These are phyloP conservation scores for Penicillium atrosanguineum DNA, from an alignment of 495 filamentous ascomycete genomes.

Conservation along the genomic window DNA sequence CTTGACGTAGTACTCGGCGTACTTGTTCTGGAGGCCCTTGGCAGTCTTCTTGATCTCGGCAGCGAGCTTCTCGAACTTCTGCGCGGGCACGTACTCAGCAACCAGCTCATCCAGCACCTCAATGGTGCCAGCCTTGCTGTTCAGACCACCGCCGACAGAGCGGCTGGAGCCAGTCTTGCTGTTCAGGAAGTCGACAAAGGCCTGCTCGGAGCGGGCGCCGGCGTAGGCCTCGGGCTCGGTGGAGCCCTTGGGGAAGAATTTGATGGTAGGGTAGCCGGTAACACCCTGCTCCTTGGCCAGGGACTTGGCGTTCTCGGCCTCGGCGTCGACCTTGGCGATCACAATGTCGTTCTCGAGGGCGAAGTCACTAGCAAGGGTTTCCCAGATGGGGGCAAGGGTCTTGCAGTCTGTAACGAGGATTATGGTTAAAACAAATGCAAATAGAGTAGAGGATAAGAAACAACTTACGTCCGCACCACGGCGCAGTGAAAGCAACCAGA, in stretches of 20 bases:
- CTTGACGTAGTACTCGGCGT: slow-evolving; percentile 90
- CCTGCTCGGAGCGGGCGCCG: slow-evolving; percentile 73
- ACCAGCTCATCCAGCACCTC: slow-evolving; percentile 72
- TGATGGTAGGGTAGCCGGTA: slow-evolving; percentile 90
- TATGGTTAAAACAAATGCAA: slow-evolving; percentile 19
- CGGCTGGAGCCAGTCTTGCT: slow-evolving; percentile 87
- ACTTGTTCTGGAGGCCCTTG: slow-evolving; percentile 68
- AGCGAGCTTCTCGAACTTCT: slow-evolving; percentile 55
- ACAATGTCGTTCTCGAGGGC: slow-evolving; percentile 70
- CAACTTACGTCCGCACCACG: slow-evolving; percentile 93
- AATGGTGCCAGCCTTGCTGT: slow-evolving; percentile 79
- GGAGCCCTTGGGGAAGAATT: slow-evolving; percentile 92
- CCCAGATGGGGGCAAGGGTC: slow-evolving; percentile 85
- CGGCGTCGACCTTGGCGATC: slow-evolving; percentile 92
- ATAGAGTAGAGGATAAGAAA: slow-evolving; percentile 4
- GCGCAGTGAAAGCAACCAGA: slow-evolving; percentile 92
- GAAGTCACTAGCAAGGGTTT: slow-evolving; percentile 82
- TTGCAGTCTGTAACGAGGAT: slow-evolving; percentile 77
- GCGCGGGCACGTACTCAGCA: slow-evolving; percentile 54
- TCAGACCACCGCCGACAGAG: slow-evolving; percentile 73
- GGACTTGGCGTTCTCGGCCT: slow-evolving; percentile 77
- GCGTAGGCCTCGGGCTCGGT: slow-evolving; percentile 69
- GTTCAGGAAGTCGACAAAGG: slow-evolving; percentile 82
- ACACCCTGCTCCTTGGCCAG: slow-evolving; percentile 76
- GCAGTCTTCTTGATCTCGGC: slow-evolving; percentile 69